Evolutionary conservation across 495 filamentous ascomycete genomes (phyloP), one percentile per base, ranked within the genome.

Genomic region (Clavariopsis aquatica): DNA sequence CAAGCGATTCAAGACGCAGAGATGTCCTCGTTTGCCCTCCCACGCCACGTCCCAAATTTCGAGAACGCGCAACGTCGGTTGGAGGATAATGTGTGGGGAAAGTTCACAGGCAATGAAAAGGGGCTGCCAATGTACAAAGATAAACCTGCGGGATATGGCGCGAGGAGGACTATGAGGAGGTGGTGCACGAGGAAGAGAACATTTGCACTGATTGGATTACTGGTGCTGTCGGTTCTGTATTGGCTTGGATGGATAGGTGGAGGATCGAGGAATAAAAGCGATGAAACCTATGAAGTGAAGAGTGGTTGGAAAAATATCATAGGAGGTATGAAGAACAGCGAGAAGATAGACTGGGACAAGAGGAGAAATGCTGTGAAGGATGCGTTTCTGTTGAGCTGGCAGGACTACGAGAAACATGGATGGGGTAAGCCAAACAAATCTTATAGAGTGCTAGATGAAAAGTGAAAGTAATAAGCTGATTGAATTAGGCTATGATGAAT

Each of bases 61-160:
- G 78, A 80, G 34, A 82, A 87, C 76, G 81, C 87, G 2, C 85
- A 89, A 68, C 86, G 84, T 75, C 77, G 84, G 70, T 74, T 84
- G 69, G 89, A 91, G 72, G 87, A 91, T 73, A 81, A 78, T 57
- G 76, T 83, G 55, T 68, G 65, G 65, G 31, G 46, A 10, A 68
- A 68, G 41, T 68, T 68, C 31, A 58, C 59, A 5, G 73, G 76
- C 27, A 78, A 82, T 31, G 78, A 83, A 47, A 84, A 82, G 54
- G 81, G 86, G 31, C 79, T 99, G 24, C 94, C 94, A 41, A 89
- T 98, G 87, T 99, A 99, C 77, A 99, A 99, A 80, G 94, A 99
- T 76, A 99, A 99, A 72, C 94, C 94, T 24, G 95, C 91, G 73
- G 80, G 82, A 51, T 89, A 89, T 66, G 78, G 83, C 26, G 76